A percentile compares a stretch with the other conserved stretches of the same genome.
Evolutionary conservation across 768 basidiomycete species (phyloP).

Genomic region (Tubosaeta sp.): DNA sequence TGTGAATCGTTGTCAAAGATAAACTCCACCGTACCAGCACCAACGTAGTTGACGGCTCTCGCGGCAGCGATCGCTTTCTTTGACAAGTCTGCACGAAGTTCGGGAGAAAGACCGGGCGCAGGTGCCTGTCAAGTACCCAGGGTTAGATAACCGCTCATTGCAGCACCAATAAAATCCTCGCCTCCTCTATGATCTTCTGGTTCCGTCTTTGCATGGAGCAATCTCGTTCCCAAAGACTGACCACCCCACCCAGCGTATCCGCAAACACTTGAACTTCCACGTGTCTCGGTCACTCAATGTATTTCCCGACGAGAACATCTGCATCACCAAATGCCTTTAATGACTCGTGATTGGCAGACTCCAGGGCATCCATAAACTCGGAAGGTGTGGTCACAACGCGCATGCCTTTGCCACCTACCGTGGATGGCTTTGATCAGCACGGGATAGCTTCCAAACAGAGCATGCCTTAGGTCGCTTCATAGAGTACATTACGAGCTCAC

Average conservation of each 20-base stretch:
- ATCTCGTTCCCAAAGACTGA: slow-evolving; percentile 96
- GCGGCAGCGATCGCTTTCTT: slow-evolving; percentile 89
- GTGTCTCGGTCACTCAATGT: slow-evolving; percentile 81
- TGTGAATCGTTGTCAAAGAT: slow-evolving; percentile 90
- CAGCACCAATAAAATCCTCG: slow-evolving; percentile 18
- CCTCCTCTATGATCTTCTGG: slow-evolving; percentile 95
- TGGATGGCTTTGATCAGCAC: slow-evolving; percentile 94
- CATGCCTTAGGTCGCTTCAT: neutral
- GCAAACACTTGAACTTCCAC: slow-evolving; percentile 96
- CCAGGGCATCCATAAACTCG: slow-evolving; percentile 75
- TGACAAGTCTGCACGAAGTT: slow-evolving; percentile 76
- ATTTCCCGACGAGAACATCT: slow-evolving; percentile 84
- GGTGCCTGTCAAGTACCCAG: slow-evolving; percentile 57
- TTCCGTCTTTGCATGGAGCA: slow-evolving; percentile 89
- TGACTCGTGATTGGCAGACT: slow-evolving; percentile 87
- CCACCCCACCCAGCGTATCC: slow-evolving; percentile 70
- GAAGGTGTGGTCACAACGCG: slow-evolving; percentile 64
- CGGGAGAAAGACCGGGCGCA: slow-evolving; percentile 79
- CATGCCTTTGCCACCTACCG: slow-evolving; percentile 94
- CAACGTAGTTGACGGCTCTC: slow-evolving; percentile 85
- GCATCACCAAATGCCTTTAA: slow-evolving; percentile 85
- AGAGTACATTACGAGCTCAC: slow-evolving; percentile 28
- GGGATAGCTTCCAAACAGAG: slow-evolving; percentile 58
- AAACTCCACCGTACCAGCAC: slow-evolving; percentile 94
- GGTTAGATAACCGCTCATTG: neutral